Evolutionary conservation across 331 rosid species (phyloP).

Genomic region (Prunus yedoensis): DNA sequence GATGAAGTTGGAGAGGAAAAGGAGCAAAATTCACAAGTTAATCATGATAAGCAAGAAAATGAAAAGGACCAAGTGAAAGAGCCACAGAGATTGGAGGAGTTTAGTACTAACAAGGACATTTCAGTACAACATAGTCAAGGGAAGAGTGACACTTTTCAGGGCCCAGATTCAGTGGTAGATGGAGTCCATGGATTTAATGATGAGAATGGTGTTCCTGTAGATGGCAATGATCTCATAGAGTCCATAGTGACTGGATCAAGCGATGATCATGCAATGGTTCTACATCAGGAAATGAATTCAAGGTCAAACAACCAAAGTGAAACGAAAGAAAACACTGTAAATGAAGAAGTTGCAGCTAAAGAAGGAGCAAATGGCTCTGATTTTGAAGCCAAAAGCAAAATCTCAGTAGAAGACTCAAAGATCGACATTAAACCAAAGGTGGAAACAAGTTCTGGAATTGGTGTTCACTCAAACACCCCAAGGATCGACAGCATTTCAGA

Average conservation of each 20-base stretch:
- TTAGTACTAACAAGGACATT: not conserved
- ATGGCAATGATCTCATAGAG: not conserved
- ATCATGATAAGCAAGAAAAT: not conserved
- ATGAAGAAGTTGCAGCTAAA: not conserved
- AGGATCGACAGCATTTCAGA: not conserved
- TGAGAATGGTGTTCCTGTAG: slow-evolving; percentile 14
- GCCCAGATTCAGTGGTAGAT: slow-evolving; percentile 8
- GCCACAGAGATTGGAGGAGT: not conserved
- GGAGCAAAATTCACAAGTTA: slow-evolving; percentile 2
- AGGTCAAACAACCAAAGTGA: not conserved
- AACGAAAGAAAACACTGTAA: not conserved
- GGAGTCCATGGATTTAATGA: slow-evolving; percentile 22
- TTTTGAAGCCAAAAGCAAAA: slow-evolving; percentile 11
- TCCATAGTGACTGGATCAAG: not conserved
- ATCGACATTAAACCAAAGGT: not conserved
- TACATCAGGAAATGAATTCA: slow-evolving; percentile 1
- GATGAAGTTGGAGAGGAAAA: slow-evolving; percentile 4
- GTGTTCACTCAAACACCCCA: not conserved
- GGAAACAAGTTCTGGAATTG: slow-evolving; percentile 4
- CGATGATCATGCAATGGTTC: slow-evolving; percentile 1
- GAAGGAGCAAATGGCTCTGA: slow-evolving; percentile 4
- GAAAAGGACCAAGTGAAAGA: not conserved
- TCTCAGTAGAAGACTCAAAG: not conserved
- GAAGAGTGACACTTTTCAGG: slow-evolving; percentile 1
- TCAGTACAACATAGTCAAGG: not conserved